Base-by-base conservation (phyloP, 2,329 filamentous ascomycete species). In the Diplocarpon rosae region DNA sequence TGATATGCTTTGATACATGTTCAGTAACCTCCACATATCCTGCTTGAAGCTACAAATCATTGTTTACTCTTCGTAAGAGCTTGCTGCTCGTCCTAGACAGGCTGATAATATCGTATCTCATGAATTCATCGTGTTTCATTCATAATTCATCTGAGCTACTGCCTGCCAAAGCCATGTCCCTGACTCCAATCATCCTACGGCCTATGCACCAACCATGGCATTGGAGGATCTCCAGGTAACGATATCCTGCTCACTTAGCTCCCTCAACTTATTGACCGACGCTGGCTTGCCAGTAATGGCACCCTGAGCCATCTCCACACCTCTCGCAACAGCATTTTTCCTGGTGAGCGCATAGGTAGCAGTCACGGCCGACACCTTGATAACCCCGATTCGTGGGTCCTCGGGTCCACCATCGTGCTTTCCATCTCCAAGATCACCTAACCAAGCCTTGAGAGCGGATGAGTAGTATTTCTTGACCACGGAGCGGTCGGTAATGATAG, bases 361-460 rank as follows among this genome's bases (percentile, higher is more conserved):
- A 1, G 83, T 83, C 54, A 73, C 71, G 13, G 80, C 74, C 68
- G 80, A 79, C 50, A 94, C 79, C 45, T 78, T 80, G 56, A 94
- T 94, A 51, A 94, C 66, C 32, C 78, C 85, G 53, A 94, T 85
- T 16, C 88, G 73, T 11, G 88, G 87, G 27, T 42, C 88, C 1
- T 85, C 76, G 49, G 81, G 80, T 1, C 83, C 80, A 20, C 87
- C 88, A 53, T 94, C 84, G 60, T 94, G 88, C 46, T 72, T 78
- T 37, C 86, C 87, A 52, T 93, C 87, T 16, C 81, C 83, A 14
- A 94, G 72, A 52, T 94, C 87, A 5, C 88, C 88, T 13, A 95
- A 59, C 88, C 88, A 94, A 0, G 85, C 83, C 69, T 88, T 89
- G 49, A 94, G 69, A 0, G 70, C 62, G 0, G 78, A 73, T 16